Percentiles rank a stretch among this genome's conserved stretches.
phyloP scores from a whole-genome alignment of 2,329 filamentous ascomycete genomes.

The Neofusicoccum sp. region DNA sequence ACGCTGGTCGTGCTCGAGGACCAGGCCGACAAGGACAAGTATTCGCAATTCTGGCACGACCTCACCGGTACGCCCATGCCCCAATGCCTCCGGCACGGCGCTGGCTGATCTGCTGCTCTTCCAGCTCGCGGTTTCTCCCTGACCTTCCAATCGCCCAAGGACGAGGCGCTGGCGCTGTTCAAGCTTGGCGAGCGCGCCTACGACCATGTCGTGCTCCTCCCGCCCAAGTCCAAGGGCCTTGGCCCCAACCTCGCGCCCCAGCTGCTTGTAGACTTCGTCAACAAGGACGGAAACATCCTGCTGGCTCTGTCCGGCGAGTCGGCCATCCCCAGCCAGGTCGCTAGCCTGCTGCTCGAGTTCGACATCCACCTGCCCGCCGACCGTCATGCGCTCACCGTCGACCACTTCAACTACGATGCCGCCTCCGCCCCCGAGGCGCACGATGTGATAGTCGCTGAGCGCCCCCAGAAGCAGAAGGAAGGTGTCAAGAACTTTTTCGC shows the following conservation, averaged over 20 bases:
- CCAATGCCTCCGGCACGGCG: neutral
- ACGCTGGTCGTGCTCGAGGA: slow-evolving; percentile 87
- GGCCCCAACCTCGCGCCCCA: slow-evolving; percentile 86
- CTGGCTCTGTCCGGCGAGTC: slow-evolving; percentile 74
- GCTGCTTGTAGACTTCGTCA: slow-evolving; percentile 84
- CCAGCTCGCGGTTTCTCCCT: slow-evolving; percentile 80
- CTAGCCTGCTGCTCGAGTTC: slow-evolving; percentile 78
- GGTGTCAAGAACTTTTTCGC: slow-evolving; percentile 77
- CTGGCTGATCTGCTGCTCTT: neutral
- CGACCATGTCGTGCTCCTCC: slow-evolving; percentile 87
- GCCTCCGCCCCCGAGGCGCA: slow-evolving; percentile 76
- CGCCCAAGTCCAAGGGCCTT: slow-evolving; percentile 87
- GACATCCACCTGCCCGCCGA: slow-evolving; percentile 86
- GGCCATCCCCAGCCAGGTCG: slow-evolving; percentile 69
- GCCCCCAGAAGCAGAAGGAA: slow-evolving; percentile 62
- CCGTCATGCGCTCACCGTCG: slow-evolving; percentile 80
- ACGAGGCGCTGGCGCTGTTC: slow-evolving; percentile 74
- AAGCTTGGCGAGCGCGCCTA: slow-evolving; percentile 82
- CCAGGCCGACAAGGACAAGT: slow-evolving; percentile 73
- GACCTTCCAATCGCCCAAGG: slow-evolving; percentile 79
- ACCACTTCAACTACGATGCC: slow-evolving; percentile 93
- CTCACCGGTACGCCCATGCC: slow-evolving; percentile 36
- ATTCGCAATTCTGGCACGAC: slow-evolving; percentile 77
- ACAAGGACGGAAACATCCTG: slow-evolving; percentile 87
- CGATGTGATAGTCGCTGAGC: slow-evolving; percentile 78